Percentiles rank a stretch among this genome's conserved stretches.
Evolutionary conservation across 495 filamentous ascomycete species (phyloP).

Genomic region (Penicillium crystallinum): DNA sequence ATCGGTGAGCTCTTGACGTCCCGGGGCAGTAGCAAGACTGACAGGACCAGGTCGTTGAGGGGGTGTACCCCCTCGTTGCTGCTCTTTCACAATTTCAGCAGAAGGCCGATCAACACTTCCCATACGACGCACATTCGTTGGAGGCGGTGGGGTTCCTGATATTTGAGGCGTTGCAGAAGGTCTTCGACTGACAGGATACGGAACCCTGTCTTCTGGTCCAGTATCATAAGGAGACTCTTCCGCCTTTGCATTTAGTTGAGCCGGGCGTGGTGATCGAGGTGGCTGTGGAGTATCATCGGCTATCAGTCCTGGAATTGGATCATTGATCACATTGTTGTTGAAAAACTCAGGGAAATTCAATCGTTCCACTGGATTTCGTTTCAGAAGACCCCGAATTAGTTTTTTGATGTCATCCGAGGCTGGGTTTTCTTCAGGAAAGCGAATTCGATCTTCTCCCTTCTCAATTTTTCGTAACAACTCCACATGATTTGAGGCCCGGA

Average conservation of each 20-base stretch:
- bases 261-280: conserved; percentile 18
- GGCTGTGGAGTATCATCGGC: conserved; percentile 53
- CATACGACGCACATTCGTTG: conserved; percentile 33
- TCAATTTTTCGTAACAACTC: conserved; percentile 91
- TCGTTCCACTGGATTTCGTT: conserved; percentile 76
- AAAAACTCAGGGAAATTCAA: conserved; percentile 83
- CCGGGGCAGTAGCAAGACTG: conserved; percentile 56
- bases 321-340: conserved; percentile 62
- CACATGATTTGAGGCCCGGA: conserved; percentile 88
- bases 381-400: conserved; percentile 75
- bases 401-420: conserved; percentile 74
- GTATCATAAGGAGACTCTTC: conserved; percentile 22
- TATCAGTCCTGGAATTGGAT: conserved; percentile 76
- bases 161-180: conserved; percentile 22
- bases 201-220: conserved; percentile 22
- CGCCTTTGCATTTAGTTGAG: conserved; percentile 6
- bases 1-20: conserved; percentile 48
- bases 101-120: conserved; percentile 36
- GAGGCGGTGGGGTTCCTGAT: conserved; percentile 35
- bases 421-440: conserved; percentile 67
- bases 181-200: conserved; percentile 24
- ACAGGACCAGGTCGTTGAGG: conserved; percentile 40
- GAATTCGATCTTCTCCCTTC: conserved; percentile 73
- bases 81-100: conserved; percentile 24
- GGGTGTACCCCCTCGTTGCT: conserved; percentile 16